phyloP scores from a whole-genome alignment of 1,139 yeast species.

The Tardiomyces depauwii region DNA sequence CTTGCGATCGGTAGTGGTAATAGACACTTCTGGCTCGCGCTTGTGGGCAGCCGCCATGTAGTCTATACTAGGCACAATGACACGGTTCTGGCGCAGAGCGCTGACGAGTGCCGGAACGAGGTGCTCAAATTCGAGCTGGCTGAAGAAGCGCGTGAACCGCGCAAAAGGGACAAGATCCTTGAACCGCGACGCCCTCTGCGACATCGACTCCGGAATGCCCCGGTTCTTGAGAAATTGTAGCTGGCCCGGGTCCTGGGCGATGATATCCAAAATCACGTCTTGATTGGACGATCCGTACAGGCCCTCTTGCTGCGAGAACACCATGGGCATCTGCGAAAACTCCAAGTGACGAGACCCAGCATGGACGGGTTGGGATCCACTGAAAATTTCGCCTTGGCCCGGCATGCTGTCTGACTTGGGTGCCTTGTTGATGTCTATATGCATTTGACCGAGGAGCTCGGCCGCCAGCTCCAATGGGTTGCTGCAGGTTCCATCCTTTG shows the following conservation, averaged over 20 bases:
- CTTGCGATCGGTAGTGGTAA: conserved; percentile 37
- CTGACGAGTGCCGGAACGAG: conserved; percentile 31
- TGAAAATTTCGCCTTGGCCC: not conserved
- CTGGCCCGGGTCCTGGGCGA: conserved; percentile 37
- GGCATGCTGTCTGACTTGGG: not conserved
- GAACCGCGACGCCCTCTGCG: conserved; percentile 21
- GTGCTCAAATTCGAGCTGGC: conserved; percentile 33
- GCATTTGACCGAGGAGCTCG: conserved; percentile 33
- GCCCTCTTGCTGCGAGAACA: conserved; percentile 11
- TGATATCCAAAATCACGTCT: conserved; percentile 23
- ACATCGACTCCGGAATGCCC: conserved; percentile 17
- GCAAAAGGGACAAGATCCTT: conserved; percentile 28
- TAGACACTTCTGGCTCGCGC: conserved; percentile 23
- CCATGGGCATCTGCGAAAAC: not conserved
- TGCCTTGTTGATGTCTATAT: conserved; percentile 12
- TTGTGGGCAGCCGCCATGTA: conserved; percentile 9
- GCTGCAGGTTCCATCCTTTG: conserved; percentile 29
- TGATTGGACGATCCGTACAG: conserved; percentile 19
- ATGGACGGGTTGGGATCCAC: not conserved
- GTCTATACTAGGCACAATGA: conserved; percentile 15
- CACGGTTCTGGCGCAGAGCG: conserved; percentile 32
- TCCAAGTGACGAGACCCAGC: not conserved
- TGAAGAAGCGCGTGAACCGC: conserved; percentile 40
- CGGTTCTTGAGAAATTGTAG: conserved; percentile 32
- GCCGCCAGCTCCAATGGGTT: conserved; percentile 41